Percentiles rank a stretch among this genome's conserved stretches.
These are phyloP conservation scores for Phaseolus coccineus DNA, from an alignment of 331 rosid genomes.

Conservation along the genomic window DNA sequence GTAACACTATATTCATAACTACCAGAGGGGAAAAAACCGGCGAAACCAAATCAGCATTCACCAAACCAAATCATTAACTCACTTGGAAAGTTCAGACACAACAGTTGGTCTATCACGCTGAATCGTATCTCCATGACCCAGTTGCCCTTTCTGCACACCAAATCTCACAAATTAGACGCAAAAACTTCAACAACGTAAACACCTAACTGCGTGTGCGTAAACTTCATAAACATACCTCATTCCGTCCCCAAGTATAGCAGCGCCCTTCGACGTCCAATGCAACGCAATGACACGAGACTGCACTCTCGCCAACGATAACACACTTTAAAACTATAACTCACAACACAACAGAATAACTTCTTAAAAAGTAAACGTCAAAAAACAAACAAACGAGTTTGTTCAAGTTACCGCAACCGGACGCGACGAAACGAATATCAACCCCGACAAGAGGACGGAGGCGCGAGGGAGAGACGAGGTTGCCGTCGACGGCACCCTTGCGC, in stretches of 20 bases:
- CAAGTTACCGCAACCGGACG: slow-evolving; percentile 76
- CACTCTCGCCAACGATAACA: slow-evolving; percentile 42
- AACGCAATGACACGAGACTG: slow-evolving; percentile 94
- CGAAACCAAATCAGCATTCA: background rate
- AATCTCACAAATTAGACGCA: slow-evolving; percentile 38
- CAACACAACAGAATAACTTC: background rate
- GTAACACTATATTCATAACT: background rate
- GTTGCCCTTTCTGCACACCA: slow-evolving; percentile 87
- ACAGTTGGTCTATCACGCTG: slow-evolving; percentile 99
- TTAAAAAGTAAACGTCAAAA: background rate
- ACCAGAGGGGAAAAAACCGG: background rate
- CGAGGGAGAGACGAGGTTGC: slow-evolving; percentile 85
- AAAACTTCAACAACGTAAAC: background rate
- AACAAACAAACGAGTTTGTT: background rate
- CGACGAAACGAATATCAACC: slow-evolving; percentile 77
- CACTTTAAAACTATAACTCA: background rate
- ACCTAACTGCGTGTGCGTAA: background rate
- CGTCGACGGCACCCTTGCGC: slow-evolving; percentile 70
- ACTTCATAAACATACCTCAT: slow-evolving; percentile 66
- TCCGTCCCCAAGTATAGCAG: slow-evolving; percentile 99
- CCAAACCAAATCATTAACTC: slow-evolving; percentile 44
- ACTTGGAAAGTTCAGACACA: slow-evolving; percentile 95
- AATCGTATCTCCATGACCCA: slow-evolving; percentile 93
- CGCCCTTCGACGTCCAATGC: slow-evolving; percentile 97
- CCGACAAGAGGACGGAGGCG: slow-evolving; percentile 91